Evolutionary conservation across 257 asterid genomes (phyloP).

Genomic region (Plantago elongata): DNA sequence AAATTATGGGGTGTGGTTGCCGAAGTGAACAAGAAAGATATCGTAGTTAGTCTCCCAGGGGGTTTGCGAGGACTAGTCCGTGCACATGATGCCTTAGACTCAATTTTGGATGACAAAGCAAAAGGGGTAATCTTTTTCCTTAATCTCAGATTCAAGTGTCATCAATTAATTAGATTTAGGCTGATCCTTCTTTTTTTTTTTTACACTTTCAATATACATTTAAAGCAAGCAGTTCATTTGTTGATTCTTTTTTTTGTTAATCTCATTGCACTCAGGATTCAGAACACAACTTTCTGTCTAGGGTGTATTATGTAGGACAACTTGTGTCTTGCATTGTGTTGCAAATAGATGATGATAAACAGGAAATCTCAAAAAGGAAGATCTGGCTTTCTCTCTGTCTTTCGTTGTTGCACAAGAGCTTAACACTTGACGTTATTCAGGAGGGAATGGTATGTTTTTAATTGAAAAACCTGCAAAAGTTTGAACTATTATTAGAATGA

Average conservation of each 20-base stretch:
- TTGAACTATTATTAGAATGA: conserved; percentile 9
- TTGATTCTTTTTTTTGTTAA: not conserved
- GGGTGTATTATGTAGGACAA: conserved; percentile 67
- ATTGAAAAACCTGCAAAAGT: not conserved
- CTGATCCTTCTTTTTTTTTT: not conserved
- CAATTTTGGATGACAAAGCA: conserved; percentile 31
- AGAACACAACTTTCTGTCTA: conserved; percentile 52
- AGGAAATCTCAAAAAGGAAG: conserved; percentile 70
- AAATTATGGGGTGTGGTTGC: conserved; percentile 95
- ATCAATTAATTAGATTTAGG: not conserved
- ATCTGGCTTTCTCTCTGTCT: conserved; percentile 93
- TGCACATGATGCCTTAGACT: conserved; percentile 79
- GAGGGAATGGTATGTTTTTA: conserved; percentile 84
- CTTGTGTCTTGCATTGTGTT: conserved; percentile 82
- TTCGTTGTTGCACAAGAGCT: conserved; percentile 62
- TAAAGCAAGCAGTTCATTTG: not conserved
- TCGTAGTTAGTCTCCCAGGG: conserved; percentile 88
- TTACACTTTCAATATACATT: not conserved
- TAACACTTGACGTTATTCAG: conserved; percentile 71
- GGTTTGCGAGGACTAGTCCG: conserved; percentile 92
- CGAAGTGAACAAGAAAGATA: conserved; percentile 88
- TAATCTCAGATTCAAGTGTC: conserved; percentile 7
- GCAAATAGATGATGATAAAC: conserved; percentile 76
- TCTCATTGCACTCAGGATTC: conserved; percentile 30
- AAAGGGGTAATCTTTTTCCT: conserved; percentile 35